A percentile compares a stretch with the other conserved stretches of the same genome.
These are phyloP conservation scores for Fusarium miscanthi DNA, from an alignment of 2,329 filamentous ascomycete species.

Conservation along the genomic window DNA sequence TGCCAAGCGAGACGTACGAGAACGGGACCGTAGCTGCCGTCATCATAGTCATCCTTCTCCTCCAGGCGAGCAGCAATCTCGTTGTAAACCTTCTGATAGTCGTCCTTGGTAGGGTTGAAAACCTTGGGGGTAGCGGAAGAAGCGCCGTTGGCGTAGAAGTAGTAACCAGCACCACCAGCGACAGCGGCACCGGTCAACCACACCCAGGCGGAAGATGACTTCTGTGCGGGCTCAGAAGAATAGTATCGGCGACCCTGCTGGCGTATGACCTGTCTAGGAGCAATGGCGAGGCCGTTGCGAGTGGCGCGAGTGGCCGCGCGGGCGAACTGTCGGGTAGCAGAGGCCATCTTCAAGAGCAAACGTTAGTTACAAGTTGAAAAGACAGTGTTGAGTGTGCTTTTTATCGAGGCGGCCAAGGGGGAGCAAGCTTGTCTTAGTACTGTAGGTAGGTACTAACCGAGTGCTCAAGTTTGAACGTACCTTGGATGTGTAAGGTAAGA, in stretches of 20 bases:
- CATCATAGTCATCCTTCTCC: slow-evolving; percentile 94
- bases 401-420: neutral
- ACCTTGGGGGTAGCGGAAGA: slow-evolving; percentile 63
- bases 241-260: slow-evolving; percentile 82
- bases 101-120: slow-evolving; percentile 80
- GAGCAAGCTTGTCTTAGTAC: neutral
- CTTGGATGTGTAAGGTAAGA: slow-evolving; percentile 19
- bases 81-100: slow-evolving; percentile 97
- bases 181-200: slow-evolving; percentile 69
- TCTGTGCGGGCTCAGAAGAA: slow-evolving; percentile 73
- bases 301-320: slow-evolving; percentile 68
- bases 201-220: slow-evolving; percentile 61
- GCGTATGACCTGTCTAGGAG: slow-evolving; percentile 76
- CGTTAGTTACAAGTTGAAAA: slow-evolving; percentile 14
- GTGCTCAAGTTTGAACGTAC: slow-evolving; percentile 24
- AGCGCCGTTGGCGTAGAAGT: slow-evolving; percentile 70
- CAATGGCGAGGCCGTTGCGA: slow-evolving; percentile 68
- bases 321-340: slow-evolving; percentile 64
- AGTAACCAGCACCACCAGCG: slow-evolving; percentile 73
- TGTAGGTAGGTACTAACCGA: neutral
- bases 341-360: slow-evolving; percentile 49
- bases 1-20: slow-evolving; percentile 94
- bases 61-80: slow-evolving; percentile 82
- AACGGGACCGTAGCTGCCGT: slow-evolving; percentile 95
- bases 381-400: neutral